Percentiles rank a stretch among this genome's conserved stretches.
These are phyloP conservation scores for Fonsecaea pedrosoi DNA, from an alignment of 2,329 filamentous ascomycete species.

Conservation along the genomic window DNA sequence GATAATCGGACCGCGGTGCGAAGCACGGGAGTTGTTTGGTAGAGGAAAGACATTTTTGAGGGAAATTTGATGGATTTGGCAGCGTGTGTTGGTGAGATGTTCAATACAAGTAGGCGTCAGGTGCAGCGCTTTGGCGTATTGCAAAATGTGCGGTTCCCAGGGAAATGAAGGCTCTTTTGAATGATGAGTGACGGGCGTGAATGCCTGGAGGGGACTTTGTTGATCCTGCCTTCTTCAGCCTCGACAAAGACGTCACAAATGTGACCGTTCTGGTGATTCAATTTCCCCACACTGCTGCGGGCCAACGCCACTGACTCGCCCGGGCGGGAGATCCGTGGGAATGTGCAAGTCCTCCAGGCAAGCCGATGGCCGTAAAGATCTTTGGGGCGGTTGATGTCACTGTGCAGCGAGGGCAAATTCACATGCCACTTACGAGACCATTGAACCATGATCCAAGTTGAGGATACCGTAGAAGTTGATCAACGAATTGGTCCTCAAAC, in stretches of 20 bases:
- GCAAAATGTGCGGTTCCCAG: conserved; percentile 1
- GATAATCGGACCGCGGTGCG: conserved; percentile 38
- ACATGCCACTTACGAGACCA: conserved; percentile 5
- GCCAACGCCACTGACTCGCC: conserved; percentile 19
- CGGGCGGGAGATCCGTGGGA: conserved; percentile 16
- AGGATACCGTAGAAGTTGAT: background rate
- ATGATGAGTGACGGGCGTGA: conserved; percentile 4
- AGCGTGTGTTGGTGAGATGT: background rate
- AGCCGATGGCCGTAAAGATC: background rate
- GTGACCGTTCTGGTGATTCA: background rate
- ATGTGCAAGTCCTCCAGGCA: background rate
- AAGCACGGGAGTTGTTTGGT: conserved; percentile 42
- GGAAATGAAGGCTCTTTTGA: conserved; percentile 14
- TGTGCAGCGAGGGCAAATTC: conserved; percentile 18
- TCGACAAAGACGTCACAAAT: conserved; percentile 29
- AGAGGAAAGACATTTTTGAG: conserved; percentile 48
- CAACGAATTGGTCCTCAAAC: background rate
- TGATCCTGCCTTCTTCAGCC: conserved; percentile 13
- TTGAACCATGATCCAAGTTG: background rate
- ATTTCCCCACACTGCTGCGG: conserved; percentile 14
- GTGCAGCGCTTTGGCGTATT: background rate
- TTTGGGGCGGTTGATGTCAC: conserved; percentile 28
- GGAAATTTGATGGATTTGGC: background rate
- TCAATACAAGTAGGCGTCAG: background rate
- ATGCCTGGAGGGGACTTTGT: conserved; percentile 7